Evolutionary conservation across 2,329 filamentous ascomycete genomes (phyloP), one percentile per base, ranked within the genome.

Genomic region (Hymenoscyphus fraxineus): DNA sequence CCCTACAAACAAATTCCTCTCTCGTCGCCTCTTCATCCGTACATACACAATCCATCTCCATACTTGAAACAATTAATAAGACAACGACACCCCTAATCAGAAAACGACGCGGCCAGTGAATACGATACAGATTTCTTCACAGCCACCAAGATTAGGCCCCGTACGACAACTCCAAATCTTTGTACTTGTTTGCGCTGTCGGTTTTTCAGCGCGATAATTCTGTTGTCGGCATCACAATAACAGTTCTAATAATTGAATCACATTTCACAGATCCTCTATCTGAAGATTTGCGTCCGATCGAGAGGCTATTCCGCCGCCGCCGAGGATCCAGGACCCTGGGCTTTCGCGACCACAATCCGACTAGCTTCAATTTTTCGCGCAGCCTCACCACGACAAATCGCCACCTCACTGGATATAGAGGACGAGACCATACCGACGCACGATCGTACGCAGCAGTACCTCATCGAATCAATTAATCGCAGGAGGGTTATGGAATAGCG

Each of bases 401-500:
- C 59, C 38, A 47, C 27, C 41, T 55, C 58, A n/a, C 16, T 35
- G 39, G 10, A 32, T 47, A 32, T 27, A 31, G 40, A 22, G 5
- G 40, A 27, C 55, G 55, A 57, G 12, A 38, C 31, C 13, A 5
- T 22, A 31, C 35, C 31, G 31, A 57, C 32, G 55, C 55, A 31
- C 55, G 15, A 16, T n/a, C 40, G 58, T 22, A 47, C 16, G 16
- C 15, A 32, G 15, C 15, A 40, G 15, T 47, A 32, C 38, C 16
- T 31, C 38, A 60, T 22, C 40, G 7, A n/a, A 9, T 56, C 27
- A 22, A 38, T 41, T 56, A 7, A 51, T 44, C 12, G 39, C 19
- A 38, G 41, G 16, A 58, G 41, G 58, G 62, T 62, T 41, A 72
- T 69, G 69, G 68, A 72, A 62, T 70, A 69, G 63, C 27, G 63